Conservation (phyloP, 2,329 filamentous ascomycete genomes). For the Helotiales sp. region DNA sequence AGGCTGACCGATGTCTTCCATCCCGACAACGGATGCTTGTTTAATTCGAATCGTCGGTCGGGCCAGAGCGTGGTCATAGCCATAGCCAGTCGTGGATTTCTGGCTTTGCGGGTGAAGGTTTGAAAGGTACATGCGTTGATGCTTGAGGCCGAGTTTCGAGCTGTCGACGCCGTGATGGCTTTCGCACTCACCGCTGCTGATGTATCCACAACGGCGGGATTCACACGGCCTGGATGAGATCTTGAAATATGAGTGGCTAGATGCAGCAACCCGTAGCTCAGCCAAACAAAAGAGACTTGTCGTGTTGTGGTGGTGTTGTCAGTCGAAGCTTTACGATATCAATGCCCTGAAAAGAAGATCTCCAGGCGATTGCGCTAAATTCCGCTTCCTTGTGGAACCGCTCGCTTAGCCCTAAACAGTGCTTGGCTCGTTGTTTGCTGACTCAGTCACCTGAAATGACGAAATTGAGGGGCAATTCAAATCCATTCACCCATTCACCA, state of each 20-base stretch:
- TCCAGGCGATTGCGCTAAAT: not conserved
- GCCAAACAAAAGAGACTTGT: not conserved
- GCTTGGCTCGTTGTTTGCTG: not conserved
- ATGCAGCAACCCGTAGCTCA: not conserved
- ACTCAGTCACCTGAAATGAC: slow-evolving; percentile 18
- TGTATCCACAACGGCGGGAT: not conserved
- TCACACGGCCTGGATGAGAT: not conserved
- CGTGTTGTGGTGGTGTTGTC: too few species aligned
- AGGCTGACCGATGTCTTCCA: slow-evolving; percentile 15
- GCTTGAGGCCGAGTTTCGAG: not conserved
- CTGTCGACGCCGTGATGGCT: not conserved
- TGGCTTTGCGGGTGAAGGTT: not conserved
- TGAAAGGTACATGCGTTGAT: not conserved
- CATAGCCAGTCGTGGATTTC: not conserved
- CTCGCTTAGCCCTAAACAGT: not conserved
- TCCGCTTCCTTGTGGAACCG: not conserved
- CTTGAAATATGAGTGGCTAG: not conserved
- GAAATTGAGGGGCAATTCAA: slow-evolving; percentile 13
- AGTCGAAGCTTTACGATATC: not conserved
- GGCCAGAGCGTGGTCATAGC: not conserved
- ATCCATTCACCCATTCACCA: not conserved
- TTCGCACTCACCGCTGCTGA: slow-evolving; percentile 1
- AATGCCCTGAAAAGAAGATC: not conserved
- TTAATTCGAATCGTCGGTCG: not conserved
- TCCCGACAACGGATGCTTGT: not conserved